Evolutionary conservation across 768 basidiomycete species (phyloP), one percentile per base, ranked within the genome.

Genomic region (Boletus rex-veris): DNA sequence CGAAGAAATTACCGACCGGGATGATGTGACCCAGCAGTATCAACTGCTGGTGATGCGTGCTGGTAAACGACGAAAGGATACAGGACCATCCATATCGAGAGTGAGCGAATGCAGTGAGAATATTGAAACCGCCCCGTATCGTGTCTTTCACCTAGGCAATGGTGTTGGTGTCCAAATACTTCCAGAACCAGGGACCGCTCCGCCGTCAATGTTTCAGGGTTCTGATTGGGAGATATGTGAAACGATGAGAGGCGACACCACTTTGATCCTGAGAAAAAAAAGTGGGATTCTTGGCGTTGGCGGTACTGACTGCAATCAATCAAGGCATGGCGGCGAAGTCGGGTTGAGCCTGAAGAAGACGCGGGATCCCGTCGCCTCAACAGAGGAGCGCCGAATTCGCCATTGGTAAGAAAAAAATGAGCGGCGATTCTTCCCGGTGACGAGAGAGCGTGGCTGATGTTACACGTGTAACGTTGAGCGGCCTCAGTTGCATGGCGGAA

Each of bases 381-480:
- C 9, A 26, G 10, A 19, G 9, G 31, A 21, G 19, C 28, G 24
- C 33, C 5, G 28, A 24, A 51, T 58, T 55, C 36, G 49, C 52
- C 26, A 46, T 53, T 48, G 40, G 35, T 30, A 42, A 30, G 15
- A 4, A 24, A 15, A 15, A 3, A 26, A 39, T 8, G 54, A 28
- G 40, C 18, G 6, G 28, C 45, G 18, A 35, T 31, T 24, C 26
- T 40, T 37, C 19, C 63, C 40, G 45, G 30, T 39, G 15, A 24
- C 36, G 44, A 18, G 39, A 47, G 16, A 35, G 18, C 43, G 28
- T 56, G 39, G 55, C 18, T 58, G 50, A 68, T 57, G 62, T 69
- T 59, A 64, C 66, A 67, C 62, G 67, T 67, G 67, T 54, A 64
- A 66, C 59, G 54, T 61, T 47, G 62, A 56, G 67, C 62, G 59